phyloP scores from a whole-genome alignment of 2,329 filamentous ascomycete species.

The Colletotrichum sp. region DNA sequence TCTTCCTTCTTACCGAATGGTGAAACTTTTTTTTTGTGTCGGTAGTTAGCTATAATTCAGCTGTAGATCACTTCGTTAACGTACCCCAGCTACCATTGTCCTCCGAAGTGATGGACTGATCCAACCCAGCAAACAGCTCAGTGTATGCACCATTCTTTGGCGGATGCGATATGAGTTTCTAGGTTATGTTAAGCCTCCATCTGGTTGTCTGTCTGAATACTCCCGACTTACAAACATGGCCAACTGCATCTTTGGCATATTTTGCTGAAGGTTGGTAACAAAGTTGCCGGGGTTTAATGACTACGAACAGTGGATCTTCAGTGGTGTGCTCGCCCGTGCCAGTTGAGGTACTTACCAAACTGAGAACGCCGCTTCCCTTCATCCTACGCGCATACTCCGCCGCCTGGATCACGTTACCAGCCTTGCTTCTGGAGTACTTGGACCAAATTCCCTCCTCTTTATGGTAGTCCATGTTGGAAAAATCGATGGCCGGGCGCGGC shows the following conservation, averaged over 20 bases:
- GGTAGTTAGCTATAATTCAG: background rate
- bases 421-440: background rate
- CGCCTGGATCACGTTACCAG: background rate
- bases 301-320: rapidly evolving
- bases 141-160: background rate
- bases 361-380: background rate
- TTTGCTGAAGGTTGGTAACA: background rate
- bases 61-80: rapidly evolving
- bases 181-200: rapidly evolving
- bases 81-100: background rate
- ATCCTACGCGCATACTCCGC: background rate
- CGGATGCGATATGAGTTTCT: background rate
- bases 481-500: background rate
- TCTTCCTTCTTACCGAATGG: background rate
- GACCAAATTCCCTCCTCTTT: background rate
- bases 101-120: background rate
- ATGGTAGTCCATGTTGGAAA: background rate
- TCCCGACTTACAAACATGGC: background rate
- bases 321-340: rapidly evolving
- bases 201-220: rapidly evolving
- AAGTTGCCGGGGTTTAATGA: background rate
- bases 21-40: rapidly evolving
- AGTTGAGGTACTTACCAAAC: background rate
- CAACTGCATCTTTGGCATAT: background rate
- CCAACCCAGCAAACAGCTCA: background rate